phyloP scores from a whole-genome alignment of 2,329 filamentous ascomycete species.

The Shiraia sp. region DNA sequence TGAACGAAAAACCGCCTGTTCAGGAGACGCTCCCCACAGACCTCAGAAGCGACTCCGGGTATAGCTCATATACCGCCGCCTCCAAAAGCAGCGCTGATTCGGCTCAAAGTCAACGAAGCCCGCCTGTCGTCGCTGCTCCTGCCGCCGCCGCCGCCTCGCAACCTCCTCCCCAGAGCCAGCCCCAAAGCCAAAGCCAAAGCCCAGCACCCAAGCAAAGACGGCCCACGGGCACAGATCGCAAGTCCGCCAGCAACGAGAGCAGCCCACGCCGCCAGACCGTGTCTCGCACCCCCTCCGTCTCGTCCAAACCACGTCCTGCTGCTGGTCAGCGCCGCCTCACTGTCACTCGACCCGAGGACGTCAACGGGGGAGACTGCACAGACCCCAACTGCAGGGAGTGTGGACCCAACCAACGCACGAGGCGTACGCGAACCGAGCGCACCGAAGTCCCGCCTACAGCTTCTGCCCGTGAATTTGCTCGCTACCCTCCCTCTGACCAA shows the following conservation, averaged over 20 bases:
- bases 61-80: constrained; percentile 62
- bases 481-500: constrained; percentile 22
- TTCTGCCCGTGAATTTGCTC: constrained; percentile 35
- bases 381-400: constrained; percentile 40
- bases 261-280: constrained; percentile 29
- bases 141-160: constrained; percentile 15
- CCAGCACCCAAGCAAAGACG: constrained; percentile 20
- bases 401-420: constrained; percentile 18
- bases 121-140: constrained; percentile 21
- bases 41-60: constrained; percentile 63
- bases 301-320: constrained; percentile 21
- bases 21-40: constrained; percentile 41
- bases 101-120: constrained; percentile 46
- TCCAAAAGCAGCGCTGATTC: constrained; percentile 58
- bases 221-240: constrained; percentile 19
- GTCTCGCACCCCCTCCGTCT: constrained; percentile 27
- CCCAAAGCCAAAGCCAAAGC: constrained; percentile 2
- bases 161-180: constrained; percentile 15
- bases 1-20: constrained; percentile 36
- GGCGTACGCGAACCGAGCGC: constrained; percentile 14
- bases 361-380: constrained; percentile 33
- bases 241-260: constrained; percentile 23
- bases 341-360: constrained; percentile 14
- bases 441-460: constrained; percentile 21
- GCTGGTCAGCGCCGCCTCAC: constrained; percentile 17